A percentile compares a stretch with the other conserved stretches of the same genome.
Conservation (phyloP, 2,329 filamentous ascomycete genomes). For the Esteya vermicola region DNA sequence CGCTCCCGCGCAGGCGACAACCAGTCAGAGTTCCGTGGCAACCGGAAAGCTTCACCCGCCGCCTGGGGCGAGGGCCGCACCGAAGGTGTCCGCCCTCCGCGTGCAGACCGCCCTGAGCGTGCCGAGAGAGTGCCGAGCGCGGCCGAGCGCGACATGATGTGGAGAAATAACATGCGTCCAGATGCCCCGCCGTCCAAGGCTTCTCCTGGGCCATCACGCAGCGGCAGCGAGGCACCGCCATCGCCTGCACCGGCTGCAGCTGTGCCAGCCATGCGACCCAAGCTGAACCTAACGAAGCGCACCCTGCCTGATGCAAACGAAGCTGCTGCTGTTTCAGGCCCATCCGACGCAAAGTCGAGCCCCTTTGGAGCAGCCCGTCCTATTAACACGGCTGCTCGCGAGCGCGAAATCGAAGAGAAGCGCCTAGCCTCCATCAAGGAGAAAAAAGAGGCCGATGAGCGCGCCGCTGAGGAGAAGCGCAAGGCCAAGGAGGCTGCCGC, state of each 20-base stretch:
- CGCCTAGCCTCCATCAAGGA: slow-evolving; percentile 57
- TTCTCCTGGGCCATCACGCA: slow-evolving; percentile 54
- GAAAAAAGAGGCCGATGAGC: slow-evolving; percentile 79
- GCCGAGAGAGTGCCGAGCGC: slow-evolving; percentile 65
- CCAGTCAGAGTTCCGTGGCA: slow-evolving; percentile 43
- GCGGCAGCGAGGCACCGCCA: slow-evolving; percentile 62
- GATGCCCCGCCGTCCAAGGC: slow-evolving; percentile 43
- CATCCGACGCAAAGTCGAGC: slow-evolving; percentile 67
- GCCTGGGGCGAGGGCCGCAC: slow-evolving; percentile 57
- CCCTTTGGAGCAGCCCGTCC: slow-evolving; percentile 89
- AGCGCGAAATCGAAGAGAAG: slow-evolving; percentile 85
- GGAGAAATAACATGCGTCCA: slow-evolving; percentile 85
- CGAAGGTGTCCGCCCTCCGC: slow-evolving; percentile 53
- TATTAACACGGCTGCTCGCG: slow-evolving; percentile 81
- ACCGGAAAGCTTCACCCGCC: slow-evolving; percentile 55
- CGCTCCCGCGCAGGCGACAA: slow-evolving; percentile 41
- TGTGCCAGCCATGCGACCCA: slow-evolving; percentile 51
- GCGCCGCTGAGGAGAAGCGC: slow-evolving; percentile 61
- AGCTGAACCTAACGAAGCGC: slow-evolving; percentile 77
- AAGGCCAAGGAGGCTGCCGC: slow-evolving; percentile 50
- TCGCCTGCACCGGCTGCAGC: slow-evolving; percentile 45
- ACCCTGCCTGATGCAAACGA: slow-evolving; percentile 65
- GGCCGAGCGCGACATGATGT: slow-evolving; percentile 84
- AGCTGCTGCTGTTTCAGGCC: slow-evolving; percentile 34
- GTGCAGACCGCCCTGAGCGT: slow-evolving; percentile 53